Conservation (phyloP, 768 basidiomycete genomes). For the Pleurotus eryngii region DNA sequence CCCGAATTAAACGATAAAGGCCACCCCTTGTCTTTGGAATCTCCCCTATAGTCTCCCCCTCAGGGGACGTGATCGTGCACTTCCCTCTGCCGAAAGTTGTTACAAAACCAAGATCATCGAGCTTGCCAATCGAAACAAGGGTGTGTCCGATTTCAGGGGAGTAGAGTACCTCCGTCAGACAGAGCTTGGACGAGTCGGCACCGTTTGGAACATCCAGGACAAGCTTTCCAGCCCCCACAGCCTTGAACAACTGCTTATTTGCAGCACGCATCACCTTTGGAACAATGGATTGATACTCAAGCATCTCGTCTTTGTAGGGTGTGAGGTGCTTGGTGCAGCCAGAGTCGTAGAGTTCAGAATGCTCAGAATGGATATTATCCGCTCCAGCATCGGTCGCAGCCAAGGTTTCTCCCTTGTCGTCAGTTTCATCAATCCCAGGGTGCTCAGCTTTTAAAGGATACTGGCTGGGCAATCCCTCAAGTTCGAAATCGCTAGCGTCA, state of each 20-base stretch:
- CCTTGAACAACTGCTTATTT: slow-evolving; percentile 29
- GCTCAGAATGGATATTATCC: background rate
- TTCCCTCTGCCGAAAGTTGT: slow-evolving; percentile 25
- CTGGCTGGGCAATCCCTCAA: too few species aligned
- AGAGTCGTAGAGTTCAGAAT: slow-evolving; percentile 7
- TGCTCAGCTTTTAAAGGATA: background rate
- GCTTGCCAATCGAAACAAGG: slow-evolving; percentile 30
- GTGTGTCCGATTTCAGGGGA: slow-evolving; percentile 35
- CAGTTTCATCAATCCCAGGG: background rate
- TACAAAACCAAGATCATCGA: slow-evolving; percentile 29
- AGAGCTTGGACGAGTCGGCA: slow-evolving; percentile 9
- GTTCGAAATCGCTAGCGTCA: background rate
- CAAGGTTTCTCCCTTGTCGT: background rate
- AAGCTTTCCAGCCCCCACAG: slow-evolving; percentile 26
- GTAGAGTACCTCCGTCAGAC: background rate
- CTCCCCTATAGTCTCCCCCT: slow-evolving; percentile 17
- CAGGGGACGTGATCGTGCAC: slow-evolving; percentile 18
- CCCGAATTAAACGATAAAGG: slow-evolving; percentile 21
- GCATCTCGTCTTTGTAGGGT: slow-evolving; percentile 15
- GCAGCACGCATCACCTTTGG: slow-evolving; percentile 21
- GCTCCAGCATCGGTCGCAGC: background rate
- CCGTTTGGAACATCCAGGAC: slow-evolving; percentile 31
- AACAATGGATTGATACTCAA: slow-evolving; percentile 16
- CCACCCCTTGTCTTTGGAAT: slow-evolving; percentile 22
- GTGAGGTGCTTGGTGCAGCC: slow-evolving; percentile 18